Evolutionary conservation across 768 basidiomycete species (phyloP).

Genomic region (Agaricus subrufescens): DNA sequence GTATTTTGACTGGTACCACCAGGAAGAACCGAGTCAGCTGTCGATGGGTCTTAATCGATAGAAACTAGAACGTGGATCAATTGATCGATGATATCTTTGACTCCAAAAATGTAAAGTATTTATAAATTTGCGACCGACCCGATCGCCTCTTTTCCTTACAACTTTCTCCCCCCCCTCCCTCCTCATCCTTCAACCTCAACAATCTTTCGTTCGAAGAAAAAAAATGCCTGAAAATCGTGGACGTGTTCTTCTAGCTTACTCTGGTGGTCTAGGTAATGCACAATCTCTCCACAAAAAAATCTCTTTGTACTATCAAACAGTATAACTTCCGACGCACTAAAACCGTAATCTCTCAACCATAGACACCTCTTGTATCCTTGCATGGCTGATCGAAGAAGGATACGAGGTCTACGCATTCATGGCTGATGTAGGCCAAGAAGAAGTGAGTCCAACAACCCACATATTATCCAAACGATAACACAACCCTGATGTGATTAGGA

Average conservation of each 20-base stretch:
- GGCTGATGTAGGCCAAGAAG: conserved; percentile 93
- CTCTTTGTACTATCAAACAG: background rate
- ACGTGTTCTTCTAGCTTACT: conserved; percentile 95
- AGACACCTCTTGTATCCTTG: conserved; percentile 99
- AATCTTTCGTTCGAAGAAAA: background rate
- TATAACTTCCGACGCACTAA: conserved; percentile 5
- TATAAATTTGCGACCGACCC: background rate
- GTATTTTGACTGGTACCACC: no score
- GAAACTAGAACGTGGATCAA: no score
- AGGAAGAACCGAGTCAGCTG: no score
- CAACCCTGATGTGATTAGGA: conserved; percentile 47
- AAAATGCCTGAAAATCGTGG: conserved; percentile 55
- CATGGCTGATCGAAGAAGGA: conserved; percentile 97
- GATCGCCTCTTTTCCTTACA: background rate
- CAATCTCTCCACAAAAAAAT: conserved; percentile 19
- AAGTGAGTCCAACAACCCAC: conserved; percentile 36
- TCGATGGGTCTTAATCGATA: no score
- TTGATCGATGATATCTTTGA: no score
- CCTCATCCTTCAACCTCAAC: background rate
- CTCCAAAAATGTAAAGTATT: no score
- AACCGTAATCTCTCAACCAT: conserved; percentile 6
- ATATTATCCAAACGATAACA: background rate
- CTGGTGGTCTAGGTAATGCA: conserved; percentile 83
- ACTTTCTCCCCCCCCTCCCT: background rate
- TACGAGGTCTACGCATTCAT: conserved; percentile 98